Base-by-base conservation (phyloP, 352 stramenopile species). In the Hyaloperonospora brassicae region DNA sequence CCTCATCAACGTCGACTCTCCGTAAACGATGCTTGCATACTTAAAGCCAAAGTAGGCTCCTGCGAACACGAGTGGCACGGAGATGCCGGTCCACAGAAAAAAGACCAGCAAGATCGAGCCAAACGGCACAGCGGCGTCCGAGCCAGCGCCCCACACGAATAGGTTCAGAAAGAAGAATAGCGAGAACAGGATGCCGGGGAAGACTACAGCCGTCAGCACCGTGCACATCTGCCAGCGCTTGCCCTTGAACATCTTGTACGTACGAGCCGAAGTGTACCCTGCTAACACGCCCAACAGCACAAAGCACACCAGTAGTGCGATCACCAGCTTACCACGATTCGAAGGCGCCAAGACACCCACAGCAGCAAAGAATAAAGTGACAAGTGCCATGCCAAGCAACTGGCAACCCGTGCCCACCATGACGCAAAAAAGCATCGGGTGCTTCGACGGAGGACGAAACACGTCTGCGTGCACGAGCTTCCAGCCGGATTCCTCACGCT, bases 201-300 rank as follows among this genome's bases (percentile, higher is more conserved):
- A 99, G 5, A 98, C 77, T 42, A 98, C 79, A 7, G 95, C 96
- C 24, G 95, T 98, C 31, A 97, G 72, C 3, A 97, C 69, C 23
- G 96, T 99, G 55, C 87, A 98, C 62, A 97, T 73, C 70, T 99
- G 95, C 96, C 97, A 99, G 54, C 87, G 83, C 74, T 98, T 98
- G 57, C 97, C 97, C 68, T 98, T 98, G 80, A 99, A 99, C 61
- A 97, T 98, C 75, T 99, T 99, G 90, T 99, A 99, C 41, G 98
- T 84, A 50, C 93, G 82, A 22, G 97, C 91, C 22, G 92, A 97
- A 10, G 92, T 87, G 74, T 97, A 99, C 12, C 97, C 97, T 14
- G 94, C 93, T 27, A 99, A 70, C 56, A 88, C 90, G 31, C 96
- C 96, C 61, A 99, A 88, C 35, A 99, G 68, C 23, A 99, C 95